Evolutionary conservation across 225 moss, liverwort and hornwort genomes (phyloP).

Genomic region (Ulota crispa): DNA sequence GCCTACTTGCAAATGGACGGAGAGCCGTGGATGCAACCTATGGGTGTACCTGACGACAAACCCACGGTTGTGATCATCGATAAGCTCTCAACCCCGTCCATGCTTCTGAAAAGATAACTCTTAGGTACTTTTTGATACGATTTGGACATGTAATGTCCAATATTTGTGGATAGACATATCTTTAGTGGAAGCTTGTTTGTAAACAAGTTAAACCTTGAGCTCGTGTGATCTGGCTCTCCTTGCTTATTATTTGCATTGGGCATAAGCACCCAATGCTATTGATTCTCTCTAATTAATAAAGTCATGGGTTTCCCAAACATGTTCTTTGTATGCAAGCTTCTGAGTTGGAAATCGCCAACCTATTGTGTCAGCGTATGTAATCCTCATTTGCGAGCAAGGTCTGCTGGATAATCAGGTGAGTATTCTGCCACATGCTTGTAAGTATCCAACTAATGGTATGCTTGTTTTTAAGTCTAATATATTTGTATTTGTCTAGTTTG

Average conservation of each 20-base stretch:
- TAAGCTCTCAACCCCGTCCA: constrained; percentile 50
- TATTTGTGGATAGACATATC: constrained; percentile 13
- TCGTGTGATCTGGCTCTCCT: constrained; percentile 7
- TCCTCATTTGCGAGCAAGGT: background rate
- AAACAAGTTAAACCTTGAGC: constrained; percentile 23
- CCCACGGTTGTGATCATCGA: constrained; percentile 70
- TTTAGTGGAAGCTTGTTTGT: constrained; percentile 26
- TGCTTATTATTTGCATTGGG: constrained; percentile 41
- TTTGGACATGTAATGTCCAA: constrained; percentile 17
- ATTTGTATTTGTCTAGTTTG: background rate
- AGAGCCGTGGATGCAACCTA: constrained; percentile 96
- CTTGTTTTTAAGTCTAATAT: background rate
- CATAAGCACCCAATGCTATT: constrained; percentile 19
- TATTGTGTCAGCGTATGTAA: background rate
- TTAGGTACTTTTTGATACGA: background rate
- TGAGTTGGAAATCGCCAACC: background rate
- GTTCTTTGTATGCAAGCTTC: background rate
- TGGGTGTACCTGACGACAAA: constrained; percentile 51
- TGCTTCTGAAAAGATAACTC: constrained; percentile 45
- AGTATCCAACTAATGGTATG: background rate
- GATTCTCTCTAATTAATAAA: constrained; percentile 20
- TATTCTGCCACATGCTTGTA: background rate
- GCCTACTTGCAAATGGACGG: constrained; percentile 97
- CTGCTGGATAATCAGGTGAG: background rate
- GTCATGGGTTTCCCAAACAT: constrained; percentile 11